phyloP scores from a whole-genome alignment of 2,329 filamentous ascomycete species.

The Tothia fuscella region DNA sequence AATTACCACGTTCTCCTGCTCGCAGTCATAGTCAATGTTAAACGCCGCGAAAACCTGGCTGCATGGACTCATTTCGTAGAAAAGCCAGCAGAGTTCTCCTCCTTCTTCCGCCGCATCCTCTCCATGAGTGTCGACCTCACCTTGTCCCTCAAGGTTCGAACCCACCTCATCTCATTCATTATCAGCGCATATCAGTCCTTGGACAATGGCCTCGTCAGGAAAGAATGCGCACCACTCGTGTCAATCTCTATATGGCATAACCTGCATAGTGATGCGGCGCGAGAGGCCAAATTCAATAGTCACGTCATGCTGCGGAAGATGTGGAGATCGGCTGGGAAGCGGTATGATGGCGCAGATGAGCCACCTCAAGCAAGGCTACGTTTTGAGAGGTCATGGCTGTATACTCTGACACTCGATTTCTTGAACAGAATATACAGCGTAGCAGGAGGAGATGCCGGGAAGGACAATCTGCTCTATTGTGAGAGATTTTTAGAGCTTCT shows the following conservation, averaged over 20 bases:
- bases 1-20: constrained; percentile 87
- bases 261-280: constrained; percentile 61
- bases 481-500: constrained; percentile 90
- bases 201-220: constrained; percentile 77
- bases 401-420: constrained; percentile 74
- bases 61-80: constrained; percentile 77
- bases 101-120: constrained; percentile 76
- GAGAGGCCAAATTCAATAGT: constrained; percentile 62
- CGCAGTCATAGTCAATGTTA: constrained; percentile 74
- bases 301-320: constrained; percentile 69
- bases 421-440: constrained; percentile 55
- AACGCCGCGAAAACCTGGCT: constrained; percentile 73
- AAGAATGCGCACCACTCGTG: constrained; percentile 91
- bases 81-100: constrained; percentile 70
- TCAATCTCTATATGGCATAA: constrained; percentile 96
- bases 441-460: constrained; percentile 26
- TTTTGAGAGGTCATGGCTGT: constrained; percentile 92
- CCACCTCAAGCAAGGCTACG: constrained; percentile 63
- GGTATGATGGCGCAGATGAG: constrained; percentile 79
- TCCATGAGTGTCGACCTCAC: constrained; percentile 59
- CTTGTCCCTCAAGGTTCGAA: constrained; percentile 41
- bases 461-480: constrained; percentile 63
- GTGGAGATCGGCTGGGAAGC: constrained; percentile 77
- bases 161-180: constrained; percentile 78
- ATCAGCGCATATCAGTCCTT: constrained; percentile 89